Evolutionary conservation across 2,329 filamentous ascomycete genomes (phyloP).

Genomic region (Aspergillus sp.): DNA sequence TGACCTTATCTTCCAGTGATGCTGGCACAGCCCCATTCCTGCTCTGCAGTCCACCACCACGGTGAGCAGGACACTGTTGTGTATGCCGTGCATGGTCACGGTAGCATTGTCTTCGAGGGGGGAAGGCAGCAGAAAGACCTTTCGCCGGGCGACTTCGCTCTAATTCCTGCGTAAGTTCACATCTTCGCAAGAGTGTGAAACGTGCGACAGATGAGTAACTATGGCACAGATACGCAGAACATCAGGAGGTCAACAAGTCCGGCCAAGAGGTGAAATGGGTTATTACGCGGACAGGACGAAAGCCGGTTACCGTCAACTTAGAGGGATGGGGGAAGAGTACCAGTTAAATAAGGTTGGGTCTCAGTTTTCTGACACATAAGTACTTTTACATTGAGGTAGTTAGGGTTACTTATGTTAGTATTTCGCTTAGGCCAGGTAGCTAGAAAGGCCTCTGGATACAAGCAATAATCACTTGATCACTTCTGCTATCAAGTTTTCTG

Average conservation of each 20-base stretch:
- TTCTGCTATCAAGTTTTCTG: conserved; percentile 26
- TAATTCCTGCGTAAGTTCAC: neutral
- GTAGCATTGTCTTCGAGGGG: neutral
- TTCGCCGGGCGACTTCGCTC: neutral
- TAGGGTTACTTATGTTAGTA: neutral
- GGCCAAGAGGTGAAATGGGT: neutral
- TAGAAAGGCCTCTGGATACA: neutral
- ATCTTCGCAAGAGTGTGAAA: neutral
- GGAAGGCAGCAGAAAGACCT: neutral
- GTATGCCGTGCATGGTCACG: neutral
- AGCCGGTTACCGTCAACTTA: neutral
- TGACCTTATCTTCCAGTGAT: neutral
- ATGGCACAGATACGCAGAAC: neutral
- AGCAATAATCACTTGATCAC: neutral
- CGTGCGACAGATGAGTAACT: neutral
- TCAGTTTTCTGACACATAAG: neutral
- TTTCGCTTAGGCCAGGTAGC: neutral
- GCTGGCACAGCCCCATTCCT: neutral
- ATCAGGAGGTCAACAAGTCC: neutral
- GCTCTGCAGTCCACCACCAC: neutral
- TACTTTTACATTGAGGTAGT: neutral
- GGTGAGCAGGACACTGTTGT: neutral
- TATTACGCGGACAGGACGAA: neutral
- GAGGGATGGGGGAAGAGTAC: neutral
- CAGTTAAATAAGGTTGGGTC: neutral